A percentile compares a stretch with the other conserved stretches of the same genome.
phyloP scores from a whole-genome alignment of 495 filamentous ascomycete genomes.

The Penicillium daleae region DNA sequence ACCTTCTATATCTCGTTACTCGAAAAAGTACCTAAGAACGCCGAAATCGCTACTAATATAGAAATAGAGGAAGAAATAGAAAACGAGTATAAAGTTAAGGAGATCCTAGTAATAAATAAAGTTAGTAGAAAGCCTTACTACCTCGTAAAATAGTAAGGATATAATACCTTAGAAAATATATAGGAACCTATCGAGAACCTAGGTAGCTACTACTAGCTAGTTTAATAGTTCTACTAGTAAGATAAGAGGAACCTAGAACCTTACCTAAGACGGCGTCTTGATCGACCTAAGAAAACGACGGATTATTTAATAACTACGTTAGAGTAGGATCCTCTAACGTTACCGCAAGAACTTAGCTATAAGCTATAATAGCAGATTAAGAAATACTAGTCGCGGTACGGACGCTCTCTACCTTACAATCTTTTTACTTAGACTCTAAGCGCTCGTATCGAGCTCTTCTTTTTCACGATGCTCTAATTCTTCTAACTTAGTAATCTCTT shows the following conservation, averaged over 20 bases:
- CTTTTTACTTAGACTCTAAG: too few species aligned
- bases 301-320: too few species aligned
- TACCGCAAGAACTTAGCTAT: background rate
- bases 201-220: constrained; percentile 8
- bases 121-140: constrained; percentile 4
- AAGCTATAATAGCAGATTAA: too few species aligned
- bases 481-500: too few species aligned
- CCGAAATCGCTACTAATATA: constrained; percentile 9
- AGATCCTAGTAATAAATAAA: background rate
- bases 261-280: background rate
- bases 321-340: background rate
- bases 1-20: constrained; percentile 16
- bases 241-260: background rate
- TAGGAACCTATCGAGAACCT: constrained; percentile 19
- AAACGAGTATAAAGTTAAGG: constrained; percentile 16
- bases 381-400: too few species aligned
- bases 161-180: constrained; percentile 15
- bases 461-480: too few species aligned
- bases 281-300: background rate
- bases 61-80: constrained; percentile 14
- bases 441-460: too few species aligned
- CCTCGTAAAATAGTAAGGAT: constrained; percentile 14
- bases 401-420: too few species aligned
- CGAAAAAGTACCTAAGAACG: constrained; percentile 8
- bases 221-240: constrained; percentile 2